Evolutionary conservation across 2,329 filamentous ascomycete species (phyloP), one percentile per base, ranked within the genome.

Genomic region (Botrytis elliptica): DNA sequence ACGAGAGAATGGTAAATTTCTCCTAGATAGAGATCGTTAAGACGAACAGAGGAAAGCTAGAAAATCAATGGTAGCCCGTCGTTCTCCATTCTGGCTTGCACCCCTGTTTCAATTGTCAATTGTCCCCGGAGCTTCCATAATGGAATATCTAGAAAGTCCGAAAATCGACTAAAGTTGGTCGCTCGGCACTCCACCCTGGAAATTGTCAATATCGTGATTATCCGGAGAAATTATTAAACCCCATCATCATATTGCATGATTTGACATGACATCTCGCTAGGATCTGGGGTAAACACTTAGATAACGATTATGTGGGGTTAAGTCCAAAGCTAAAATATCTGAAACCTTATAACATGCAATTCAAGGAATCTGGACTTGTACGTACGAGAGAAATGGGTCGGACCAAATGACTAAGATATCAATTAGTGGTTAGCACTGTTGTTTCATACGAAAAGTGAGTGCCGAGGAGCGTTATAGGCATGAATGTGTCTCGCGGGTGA

Each of bases 101-200:
- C 25, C 22, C 10, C 10, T 14, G 10, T 14, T 52, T 52, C 44
- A 22, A n/a, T 52, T n/a, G 10, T 52, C 44, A 22, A n/a, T 52
- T n/a, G 10, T 52, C 2, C 12, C 25, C 25, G 25, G 12, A 55
- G 49, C 25, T n/a, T 55, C 5, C 12, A 55, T 16, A 16, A 7
- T 16, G 25, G 49, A 6, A 52, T 7, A 2, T n/a, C 12, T 55
- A 14, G 2, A 55, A 55, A n/a, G 49, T 55, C 5, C 49, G 49
- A n/a, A 16, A 55, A 14, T 55, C 7, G 2, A n/a, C 1, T 55
- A n/a, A 55, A 16, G 0, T n/a, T 14, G 0, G 12, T 16, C 25
- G 25, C 12, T 55, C 49, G 12, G 49, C 5, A 55, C 49, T 55
- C n/a, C 2, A 12, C 9, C 20, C 5, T 55, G 49, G 4, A n/a